Conservation (phyloP, 1,139 yeast species). For the Yamadazyma songkhlaensis region DNA sequence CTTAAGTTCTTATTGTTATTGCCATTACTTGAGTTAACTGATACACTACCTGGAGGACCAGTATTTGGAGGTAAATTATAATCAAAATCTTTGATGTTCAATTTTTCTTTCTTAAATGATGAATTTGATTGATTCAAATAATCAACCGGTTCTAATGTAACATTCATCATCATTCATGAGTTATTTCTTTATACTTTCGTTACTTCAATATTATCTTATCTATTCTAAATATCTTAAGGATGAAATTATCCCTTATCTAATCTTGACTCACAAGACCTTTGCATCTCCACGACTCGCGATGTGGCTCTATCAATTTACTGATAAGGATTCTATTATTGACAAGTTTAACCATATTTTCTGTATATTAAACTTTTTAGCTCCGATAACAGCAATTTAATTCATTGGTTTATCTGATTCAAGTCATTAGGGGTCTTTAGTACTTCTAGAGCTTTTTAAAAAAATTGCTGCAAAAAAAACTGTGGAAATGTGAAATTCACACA, state of each 20-base stretch:
- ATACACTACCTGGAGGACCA: conserved; percentile 37
- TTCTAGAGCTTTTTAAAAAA: too few relatives aligned
- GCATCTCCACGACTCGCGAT: conserved; percentile 3
- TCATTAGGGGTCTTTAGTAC: too few relatives aligned
- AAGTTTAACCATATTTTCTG: not conserved
- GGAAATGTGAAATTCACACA: too few relatives aligned
- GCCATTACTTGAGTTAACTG: conserved; percentile 14
- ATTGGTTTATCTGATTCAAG: too few relatives aligned
- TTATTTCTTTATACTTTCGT: too few relatives aligned
- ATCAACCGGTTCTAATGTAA: too few relatives aligned
- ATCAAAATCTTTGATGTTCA: conserved; percentile 10
- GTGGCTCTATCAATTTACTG: not conserved
- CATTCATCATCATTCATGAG: too few relatives aligned
- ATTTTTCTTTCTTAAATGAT: conserved; percentile 1
- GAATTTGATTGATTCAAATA: too few relatives aligned
- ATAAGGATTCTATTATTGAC: too few relatives aligned
- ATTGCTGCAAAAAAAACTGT: too few relatives aligned
- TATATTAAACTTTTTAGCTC: not conserved
- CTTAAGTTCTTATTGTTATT: conserved; percentile 50
- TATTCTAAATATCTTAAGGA: not conserved
- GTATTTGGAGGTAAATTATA: conserved; percentile 38
- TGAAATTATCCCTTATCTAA: conserved; percentile 6
- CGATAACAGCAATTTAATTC: too few relatives aligned
- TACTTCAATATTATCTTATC: too few relatives aligned
- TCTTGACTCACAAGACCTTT: conserved; percentile 7